Conservation (phyloP, 352 stramenopile species). For the Globisporangium abappressorium region DNA sequence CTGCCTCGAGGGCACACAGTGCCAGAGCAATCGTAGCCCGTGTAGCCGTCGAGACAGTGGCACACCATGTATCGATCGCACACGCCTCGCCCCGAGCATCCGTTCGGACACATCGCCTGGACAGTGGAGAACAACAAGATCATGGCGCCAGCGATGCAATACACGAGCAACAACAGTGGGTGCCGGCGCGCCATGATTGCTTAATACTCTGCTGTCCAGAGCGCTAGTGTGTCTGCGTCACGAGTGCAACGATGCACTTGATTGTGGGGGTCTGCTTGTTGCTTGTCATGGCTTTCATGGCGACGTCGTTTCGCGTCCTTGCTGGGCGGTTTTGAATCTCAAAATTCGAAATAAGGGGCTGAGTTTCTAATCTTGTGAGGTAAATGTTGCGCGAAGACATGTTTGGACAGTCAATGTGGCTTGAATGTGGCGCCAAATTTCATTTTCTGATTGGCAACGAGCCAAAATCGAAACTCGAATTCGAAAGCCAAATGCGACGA, state of each 20-base stretch:
- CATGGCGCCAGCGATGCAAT: neutral
- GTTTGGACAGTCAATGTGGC: neutral
- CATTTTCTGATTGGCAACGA: slow-evolving; percentile 8
- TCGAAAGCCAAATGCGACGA: slow-evolving; percentile 9
- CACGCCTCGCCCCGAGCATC: slow-evolving; percentile 51
- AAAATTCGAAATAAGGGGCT: neutral
- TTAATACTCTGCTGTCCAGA: neutral
- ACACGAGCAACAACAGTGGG: neutral
- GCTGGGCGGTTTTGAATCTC: neutral
- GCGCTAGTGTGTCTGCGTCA: neutral
- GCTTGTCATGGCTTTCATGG: neutral
- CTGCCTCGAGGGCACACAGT: slow-evolving; percentile 43
- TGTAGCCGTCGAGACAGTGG: slow-evolving; percentile 48
- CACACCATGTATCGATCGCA: slow-evolving; percentile 62
- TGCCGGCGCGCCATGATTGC: neutral
- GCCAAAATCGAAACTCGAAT: neutral
- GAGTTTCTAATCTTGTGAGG: neutral
- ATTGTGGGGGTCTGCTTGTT: neutral
- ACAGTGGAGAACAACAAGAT: slow-evolving; percentile 1
- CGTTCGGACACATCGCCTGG: slow-evolving; percentile 47
- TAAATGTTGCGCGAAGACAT: neutral
- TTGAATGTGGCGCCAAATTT: neutral
- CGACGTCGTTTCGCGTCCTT: slow-evolving; percentile 5
- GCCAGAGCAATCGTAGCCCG: slow-evolving; percentile 65
- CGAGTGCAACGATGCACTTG: neutral